Evolutionary conservation across 768 basidiomycete genomes (phyloP).

Genomic region (Lactarius deliciosus): DNA sequence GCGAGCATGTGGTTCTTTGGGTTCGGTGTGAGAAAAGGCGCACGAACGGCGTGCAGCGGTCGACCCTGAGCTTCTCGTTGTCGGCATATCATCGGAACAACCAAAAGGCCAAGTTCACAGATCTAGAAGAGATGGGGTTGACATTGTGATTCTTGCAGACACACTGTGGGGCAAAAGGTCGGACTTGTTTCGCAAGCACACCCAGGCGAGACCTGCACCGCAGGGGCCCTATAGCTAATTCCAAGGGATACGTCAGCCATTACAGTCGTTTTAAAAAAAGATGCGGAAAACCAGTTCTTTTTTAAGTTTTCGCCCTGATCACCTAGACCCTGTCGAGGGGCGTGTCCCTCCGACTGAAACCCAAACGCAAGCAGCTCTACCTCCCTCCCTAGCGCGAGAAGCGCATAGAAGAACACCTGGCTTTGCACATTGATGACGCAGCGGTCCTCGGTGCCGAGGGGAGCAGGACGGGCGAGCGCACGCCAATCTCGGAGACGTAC

Average conservation of each 20-base stretch:
- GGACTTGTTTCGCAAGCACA: too few relatives aligned
- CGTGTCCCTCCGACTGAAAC: slow-evolving; percentile 35
- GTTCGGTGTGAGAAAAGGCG: not conserved
- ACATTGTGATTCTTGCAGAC: too few relatives aligned
- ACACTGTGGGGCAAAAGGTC: too few relatives aligned
- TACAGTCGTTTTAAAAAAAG: too few relatives aligned
- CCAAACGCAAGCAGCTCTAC: slow-evolving; percentile 36
- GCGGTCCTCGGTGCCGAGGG: slow-evolving; percentile 35
- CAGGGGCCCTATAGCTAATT: too few relatives aligned
- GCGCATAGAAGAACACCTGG: slow-evolving; percentile 33
- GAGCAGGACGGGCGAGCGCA: slow-evolving; percentile 35
- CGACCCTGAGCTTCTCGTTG: not conserved
- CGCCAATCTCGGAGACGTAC: too few relatives aligned
- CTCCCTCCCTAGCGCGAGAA: slow-evolving; percentile 31
- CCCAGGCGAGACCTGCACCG: too few relatives aligned
- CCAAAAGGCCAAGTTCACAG: slow-evolving; percentile 34
- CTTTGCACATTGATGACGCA: slow-evolving; percentile 33
- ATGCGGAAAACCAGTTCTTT: too few relatives aligned
- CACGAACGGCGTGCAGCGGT: not conserved
- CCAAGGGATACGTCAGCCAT: too few relatives aligned
- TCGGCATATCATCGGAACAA: not conserved
- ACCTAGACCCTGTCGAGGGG: slow-evolving; percentile 31
- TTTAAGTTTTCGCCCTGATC: slow-evolving; percentile 9
- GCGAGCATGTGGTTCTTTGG: not conserved
- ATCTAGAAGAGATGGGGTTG: too few relatives aligned